Evolutionary conservation across 78 protist species (phyloP).

Genomic region (Polysphondylium violaceum): DNA sequence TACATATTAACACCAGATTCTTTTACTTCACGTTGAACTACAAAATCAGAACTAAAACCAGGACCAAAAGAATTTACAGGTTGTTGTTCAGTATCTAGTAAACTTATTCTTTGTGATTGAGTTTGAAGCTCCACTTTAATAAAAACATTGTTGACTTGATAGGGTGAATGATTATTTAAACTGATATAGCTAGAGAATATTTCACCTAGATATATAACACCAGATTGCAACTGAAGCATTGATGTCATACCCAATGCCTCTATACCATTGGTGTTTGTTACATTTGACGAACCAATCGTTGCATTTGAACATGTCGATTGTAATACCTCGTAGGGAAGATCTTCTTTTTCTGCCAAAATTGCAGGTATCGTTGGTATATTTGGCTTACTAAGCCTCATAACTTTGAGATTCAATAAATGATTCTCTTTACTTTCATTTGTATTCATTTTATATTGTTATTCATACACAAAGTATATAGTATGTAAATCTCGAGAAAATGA

Average conservation of each 20-base stretch:
- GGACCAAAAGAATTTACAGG: conserved; percentile 55
- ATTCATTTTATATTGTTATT: not conserved
- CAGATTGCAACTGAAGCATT: conserved; percentile 66
- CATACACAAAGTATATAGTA: not conserved
- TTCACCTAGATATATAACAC: conserved; percentile 73
- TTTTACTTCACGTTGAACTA: conserved; percentile 76
- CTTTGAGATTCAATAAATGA: conserved; percentile 67
- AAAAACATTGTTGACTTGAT: conserved; percentile 60
- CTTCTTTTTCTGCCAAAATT: conserved; percentile 50
- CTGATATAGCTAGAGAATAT: conserved; percentile 60
- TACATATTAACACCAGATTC: conserved; percentile 79
- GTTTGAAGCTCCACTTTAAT: conserved; percentile 79
- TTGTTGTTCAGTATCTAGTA: conserved; percentile 51
- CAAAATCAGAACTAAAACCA: conserved; percentile 73
- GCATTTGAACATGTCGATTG: not conserved
- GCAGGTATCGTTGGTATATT: conserved; percentile 41
- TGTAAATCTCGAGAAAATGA: too few relatives aligned
- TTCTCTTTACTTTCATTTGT: conserved; percentile 38
- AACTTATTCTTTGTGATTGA: conserved; percentile 34
- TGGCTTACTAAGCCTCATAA: conserved; percentile 70
- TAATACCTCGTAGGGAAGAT: conserved; percentile 22
- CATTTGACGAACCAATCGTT: not conserved
- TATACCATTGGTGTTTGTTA: not conserved
- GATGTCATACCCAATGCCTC: conserved; percentile 52
- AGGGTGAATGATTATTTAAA: conserved; percentile 75